phyloP scores from a whole-genome alignment of 148 eudicot genomes.

The Hydrangea macrophylla region DNA sequence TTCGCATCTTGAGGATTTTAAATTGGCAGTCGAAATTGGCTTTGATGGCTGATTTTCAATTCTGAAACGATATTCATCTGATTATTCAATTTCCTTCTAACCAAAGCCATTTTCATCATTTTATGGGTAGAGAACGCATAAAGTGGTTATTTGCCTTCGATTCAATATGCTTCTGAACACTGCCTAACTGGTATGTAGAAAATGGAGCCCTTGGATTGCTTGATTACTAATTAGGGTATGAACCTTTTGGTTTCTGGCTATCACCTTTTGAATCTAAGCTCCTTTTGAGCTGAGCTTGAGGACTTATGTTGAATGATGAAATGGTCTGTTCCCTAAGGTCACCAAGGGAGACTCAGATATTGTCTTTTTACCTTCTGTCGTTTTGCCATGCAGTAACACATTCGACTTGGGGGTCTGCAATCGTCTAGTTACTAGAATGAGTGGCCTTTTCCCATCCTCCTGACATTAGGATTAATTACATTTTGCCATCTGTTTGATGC shows the following conservation, averaged over 20 bases:
- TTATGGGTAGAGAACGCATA: neutral
- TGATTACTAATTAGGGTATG: neutral
- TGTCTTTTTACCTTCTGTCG: too few species aligned
- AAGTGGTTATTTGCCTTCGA: neutral
- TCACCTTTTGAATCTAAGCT: neutral
- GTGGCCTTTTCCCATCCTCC: neutral
- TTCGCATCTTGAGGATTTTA: neutral
- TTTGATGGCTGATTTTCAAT: neutral
- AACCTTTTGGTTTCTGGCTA: neutral
- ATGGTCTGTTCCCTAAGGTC: neutral
- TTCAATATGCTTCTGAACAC: neutral
- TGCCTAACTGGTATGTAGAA: too few species aligned
- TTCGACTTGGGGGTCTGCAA: neutral
- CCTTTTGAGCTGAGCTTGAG: too few species aligned
- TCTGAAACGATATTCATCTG: constrained; percentile 9
- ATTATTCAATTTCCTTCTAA: neutral
- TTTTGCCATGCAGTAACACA: neutral
- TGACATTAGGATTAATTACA: too few species aligned
- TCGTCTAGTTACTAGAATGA: neutral
- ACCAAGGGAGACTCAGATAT: neutral
- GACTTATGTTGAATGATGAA: neutral
- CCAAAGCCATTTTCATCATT: neutral
- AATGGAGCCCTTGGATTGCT: neutral
- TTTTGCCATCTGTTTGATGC: too few species aligned
- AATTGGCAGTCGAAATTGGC: neutral